Conservation (phyloP, 2,329 filamentous ascomycete genomes). For the Hymenoscyphus infarciens region DNA sequence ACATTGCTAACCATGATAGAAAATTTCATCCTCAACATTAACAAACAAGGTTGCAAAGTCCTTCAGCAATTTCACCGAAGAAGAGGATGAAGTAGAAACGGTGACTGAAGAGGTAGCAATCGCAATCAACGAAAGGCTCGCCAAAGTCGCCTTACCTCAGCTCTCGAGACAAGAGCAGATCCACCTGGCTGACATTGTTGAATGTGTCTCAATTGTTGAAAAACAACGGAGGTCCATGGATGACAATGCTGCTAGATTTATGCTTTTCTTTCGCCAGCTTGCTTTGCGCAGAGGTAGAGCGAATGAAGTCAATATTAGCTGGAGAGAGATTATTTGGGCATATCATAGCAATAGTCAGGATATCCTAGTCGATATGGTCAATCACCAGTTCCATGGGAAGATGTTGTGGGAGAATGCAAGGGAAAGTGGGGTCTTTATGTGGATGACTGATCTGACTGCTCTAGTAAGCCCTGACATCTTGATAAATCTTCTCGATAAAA, state of each 20-base stretch:
- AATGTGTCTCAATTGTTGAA: conserved; percentile 80
- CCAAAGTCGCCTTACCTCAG: conserved; percentile 69
- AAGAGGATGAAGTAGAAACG: conserved; percentile 55
- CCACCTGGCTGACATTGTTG: conserved; percentile 76
- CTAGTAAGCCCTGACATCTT: conserved; percentile 54
- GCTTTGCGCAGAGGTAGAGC: conserved; percentile 64
- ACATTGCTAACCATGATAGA: conserved; percentile 15
- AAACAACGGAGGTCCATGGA: conserved; percentile 86
- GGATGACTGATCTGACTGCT: conserved; percentile 74
- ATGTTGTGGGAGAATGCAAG: conserved; percentile 82
- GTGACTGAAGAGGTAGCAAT: conserved; percentile 70
- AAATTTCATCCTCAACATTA: conserved; percentile 17
- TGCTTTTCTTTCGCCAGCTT: conserved; percentile 83
- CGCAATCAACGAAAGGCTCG: conserved; percentile 73
- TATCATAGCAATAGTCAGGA: conserved; percentile 85
- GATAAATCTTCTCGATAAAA: conserved; percentile 2
- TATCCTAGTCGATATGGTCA: conserved; percentile 80
- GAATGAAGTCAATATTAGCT: conserved; percentile 63
- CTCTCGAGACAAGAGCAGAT: conserved; percentile 85
- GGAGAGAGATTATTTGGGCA: conserved; percentile 82
- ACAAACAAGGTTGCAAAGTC: conserved; percentile 33
- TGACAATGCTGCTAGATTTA: conserved; percentile 81
- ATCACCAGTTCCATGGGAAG: conserved; percentile 71
- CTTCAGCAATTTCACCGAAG: conserved; percentile 47
- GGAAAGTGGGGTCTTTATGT: conserved; percentile 91